phyloP scores from a whole-genome alignment of 163 green algal species.

The Picocystis sp. region DNA sequence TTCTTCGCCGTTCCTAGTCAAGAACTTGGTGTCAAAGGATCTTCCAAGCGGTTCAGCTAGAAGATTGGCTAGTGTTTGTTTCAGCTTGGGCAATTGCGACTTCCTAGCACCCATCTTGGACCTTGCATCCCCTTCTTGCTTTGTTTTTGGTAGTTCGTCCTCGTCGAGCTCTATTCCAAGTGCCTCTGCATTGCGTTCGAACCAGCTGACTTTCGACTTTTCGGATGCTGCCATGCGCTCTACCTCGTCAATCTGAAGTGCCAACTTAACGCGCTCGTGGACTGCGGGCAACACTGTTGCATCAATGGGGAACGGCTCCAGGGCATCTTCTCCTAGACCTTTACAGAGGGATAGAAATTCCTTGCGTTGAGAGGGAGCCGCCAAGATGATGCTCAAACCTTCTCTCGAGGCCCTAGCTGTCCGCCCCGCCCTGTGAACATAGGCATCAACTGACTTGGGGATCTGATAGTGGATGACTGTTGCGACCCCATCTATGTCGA shows the following conservation, averaged over 20 bases:
- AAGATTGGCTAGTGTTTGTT: slow-evolving; percentile 23
- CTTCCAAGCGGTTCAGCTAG: slow-evolving; percentile 45
- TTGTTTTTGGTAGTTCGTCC: neutral
- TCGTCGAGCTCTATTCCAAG: slow-evolving; percentile 21
- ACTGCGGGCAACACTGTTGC: slow-evolving; percentile 3
- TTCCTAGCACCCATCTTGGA: too few species aligned
- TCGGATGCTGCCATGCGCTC: slow-evolving; percentile 40
- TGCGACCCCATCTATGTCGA: slow-evolving; percentile 49
- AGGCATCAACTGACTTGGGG: slow-evolving; percentile 54
- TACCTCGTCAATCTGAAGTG: slow-evolving; percentile 47
- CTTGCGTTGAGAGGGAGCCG: slow-evolving; percentile 50
- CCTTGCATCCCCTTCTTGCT: slow-evolving; percentile 9
- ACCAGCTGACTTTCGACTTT: slow-evolving; percentile 40
- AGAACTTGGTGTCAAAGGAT: slow-evolving; percentile 41
- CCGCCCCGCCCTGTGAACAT: slow-evolving; percentile 83
- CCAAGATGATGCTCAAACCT: slow-evolving; percentile 48
- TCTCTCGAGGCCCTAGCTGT: slow-evolving; percentile 47
- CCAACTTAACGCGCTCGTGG: slow-evolving; percentile 34
- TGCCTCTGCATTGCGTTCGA: slow-evolving; percentile 27
- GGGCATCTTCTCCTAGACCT: slow-evolving; percentile 8
- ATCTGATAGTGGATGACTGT: slow-evolving; percentile 90
- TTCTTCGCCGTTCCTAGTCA: slow-evolving; percentile 22
- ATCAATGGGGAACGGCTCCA: slow-evolving; percentile 10
- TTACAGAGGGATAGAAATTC: slow-evolving; percentile 42
- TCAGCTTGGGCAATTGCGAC: too few species aligned